Evolutionary conservation across 192 early-diverging fungal species (phyloP), one percentile per base, ranked within the genome.

Genomic region (Linnemannia schmuckeri): DNA sequence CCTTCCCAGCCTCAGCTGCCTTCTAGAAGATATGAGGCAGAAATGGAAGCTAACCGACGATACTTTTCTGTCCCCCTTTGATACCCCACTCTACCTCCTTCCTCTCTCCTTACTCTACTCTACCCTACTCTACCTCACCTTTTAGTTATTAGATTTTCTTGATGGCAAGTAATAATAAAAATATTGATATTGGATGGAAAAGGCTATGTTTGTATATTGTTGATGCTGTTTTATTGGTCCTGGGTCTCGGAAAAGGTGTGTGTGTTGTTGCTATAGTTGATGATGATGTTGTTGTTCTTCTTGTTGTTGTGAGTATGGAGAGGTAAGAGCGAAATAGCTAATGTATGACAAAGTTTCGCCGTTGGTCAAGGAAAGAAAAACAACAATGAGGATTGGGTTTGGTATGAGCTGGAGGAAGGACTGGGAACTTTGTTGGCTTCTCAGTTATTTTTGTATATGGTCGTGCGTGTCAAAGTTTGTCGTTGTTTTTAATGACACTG

Each of bases 21-120:
- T 10, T 80, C 72, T 6, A 73, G 68, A 20, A 41, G 73, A 24
- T 75, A 70, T 42, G 68, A 37, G 18, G 68, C 37, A 0, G 80
- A 75, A 22, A 66, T 74, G 61, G 72, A 22, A 30, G 61, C 30
- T 10, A 66, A 6, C 12, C n/a, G 61, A 33, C 61, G 61, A 30
- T 35, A 66, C 12, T 66, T 66, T 66, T n/a, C 30, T 33, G 30
- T 33, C 13, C 61, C 61, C 12, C 2, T 33, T 66, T 66, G 61
- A 66, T 66, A 33, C 27, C 61, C 61, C 27, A 9, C 12, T 4
- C 30, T 61, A 9, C 0, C 10, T 30, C 8, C 30, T 10, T 61
- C n/a, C 1, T 61, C 24, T 61, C n/a, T 27, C 7, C 10, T 12
- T 46, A 46, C 10, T 46, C 44, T 15, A 44, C 9, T 37, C 37